phyloP scores from a whole-genome alignment of 2,329 filamentous ascomycete species.

The Clonostachys rosea region DNA sequence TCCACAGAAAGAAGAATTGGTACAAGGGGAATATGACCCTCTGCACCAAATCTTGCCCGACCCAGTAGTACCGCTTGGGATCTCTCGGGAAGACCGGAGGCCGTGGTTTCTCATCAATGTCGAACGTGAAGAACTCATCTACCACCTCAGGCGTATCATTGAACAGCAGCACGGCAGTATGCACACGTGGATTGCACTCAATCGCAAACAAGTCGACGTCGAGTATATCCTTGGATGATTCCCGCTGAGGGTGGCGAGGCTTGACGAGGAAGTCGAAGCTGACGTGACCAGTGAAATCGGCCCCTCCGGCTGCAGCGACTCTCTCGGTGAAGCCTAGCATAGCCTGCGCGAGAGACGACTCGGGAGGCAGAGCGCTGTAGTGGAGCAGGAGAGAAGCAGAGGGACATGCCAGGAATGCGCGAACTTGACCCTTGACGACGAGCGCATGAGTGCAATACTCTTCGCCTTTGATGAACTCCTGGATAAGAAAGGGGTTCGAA shows the following conservation, averaged over 20 bases:
- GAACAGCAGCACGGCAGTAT: constrained; percentile 61
- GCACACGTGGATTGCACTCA: constrained; percentile 60
- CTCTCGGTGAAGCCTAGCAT: constrained; percentile 62
- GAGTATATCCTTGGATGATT: background rate
- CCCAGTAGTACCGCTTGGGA: constrained; percentile 49
- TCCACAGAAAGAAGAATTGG: constrained; percentile 8
- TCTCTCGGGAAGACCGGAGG: constrained; percentile 8
- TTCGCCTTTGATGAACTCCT: constrained; percentile 57
- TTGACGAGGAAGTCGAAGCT: constrained; percentile 65
- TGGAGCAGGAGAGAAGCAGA: constrained; percentile 61
- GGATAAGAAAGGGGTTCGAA: constrained; percentile 53
- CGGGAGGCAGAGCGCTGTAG: constrained; percentile 53
- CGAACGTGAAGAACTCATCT: constrained; percentile 46
- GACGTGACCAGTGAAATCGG: constrained; percentile 61
- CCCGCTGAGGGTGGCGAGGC: constrained; percentile 9
- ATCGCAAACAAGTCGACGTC: constrained; percentile 53
- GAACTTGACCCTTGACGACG: constrained; percentile 59
- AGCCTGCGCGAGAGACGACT: constrained; percentile 47
- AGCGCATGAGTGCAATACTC: constrained; percentile 72
- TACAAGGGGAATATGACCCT: constrained; percentile 41
- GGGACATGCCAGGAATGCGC: constrained; percentile 63
- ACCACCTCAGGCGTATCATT: constrained; percentile 37
- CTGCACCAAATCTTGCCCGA: constrained; percentile 57
- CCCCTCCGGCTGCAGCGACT: constrained; percentile 46
- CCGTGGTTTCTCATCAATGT: background rate